Evolutionary conservation across 2,329 filamentous ascomycete genomes (phyloP).

Genomic region (Sporothrix sp.): DNA sequence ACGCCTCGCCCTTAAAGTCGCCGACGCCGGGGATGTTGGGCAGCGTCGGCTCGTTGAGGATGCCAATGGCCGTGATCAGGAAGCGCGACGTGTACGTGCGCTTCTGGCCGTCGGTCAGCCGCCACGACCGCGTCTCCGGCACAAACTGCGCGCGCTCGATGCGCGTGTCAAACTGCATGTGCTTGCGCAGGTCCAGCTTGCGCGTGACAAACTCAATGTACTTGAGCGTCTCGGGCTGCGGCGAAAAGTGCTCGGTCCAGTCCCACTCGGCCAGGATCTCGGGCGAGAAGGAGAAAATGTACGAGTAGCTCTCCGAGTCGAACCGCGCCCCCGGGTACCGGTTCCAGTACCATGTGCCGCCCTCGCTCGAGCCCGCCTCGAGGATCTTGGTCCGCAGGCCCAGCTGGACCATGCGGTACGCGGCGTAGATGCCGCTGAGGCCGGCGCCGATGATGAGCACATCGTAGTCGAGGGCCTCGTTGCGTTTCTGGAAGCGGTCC

Average conservation of each 20-base stretch:
- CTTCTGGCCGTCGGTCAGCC: conserved; percentile 29
- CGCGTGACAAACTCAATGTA: conserved; percentile 41
- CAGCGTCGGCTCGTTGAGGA: conserved; percentile 34
- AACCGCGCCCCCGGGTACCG: conserved; percentile 34
- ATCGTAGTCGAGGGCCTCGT: conserved; percentile 24
- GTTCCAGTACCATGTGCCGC: conserved; percentile 40
- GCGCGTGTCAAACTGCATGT: conserved; percentile 36
- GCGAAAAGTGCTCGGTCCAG: conserved; percentile 33
- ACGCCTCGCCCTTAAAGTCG: conserved; percentile 12
- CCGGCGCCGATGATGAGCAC: conserved; percentile 32
- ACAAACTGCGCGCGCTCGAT: conserved; percentile 34
- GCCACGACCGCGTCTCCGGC: conserved; percentile 29
- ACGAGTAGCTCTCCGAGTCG: conserved; percentile 27
- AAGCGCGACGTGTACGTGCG: conserved; percentile 31
- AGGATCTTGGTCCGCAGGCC: conserved; percentile 28
- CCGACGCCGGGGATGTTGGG: conserved; percentile 26
- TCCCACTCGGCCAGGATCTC: conserved; percentile 36
- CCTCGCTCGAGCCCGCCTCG: conserved; percentile 32
- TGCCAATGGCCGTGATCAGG: conserved; percentile 37
- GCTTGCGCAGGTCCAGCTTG: conserved; percentile 32
- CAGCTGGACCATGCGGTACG: conserved; percentile 32
- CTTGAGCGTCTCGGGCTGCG: conserved; percentile 30
- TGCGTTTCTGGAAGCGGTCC: too few relatives aligned
- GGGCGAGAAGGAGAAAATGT: conserved; percentile 25
- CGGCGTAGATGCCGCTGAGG: conserved; percentile 31